Percentiles rank a stretch among this genome's conserved stretches.
Evolutionary conservation across 2,329 filamentous ascomycete species (phyloP).

Genomic region (Penicillium italicum): DNA sequence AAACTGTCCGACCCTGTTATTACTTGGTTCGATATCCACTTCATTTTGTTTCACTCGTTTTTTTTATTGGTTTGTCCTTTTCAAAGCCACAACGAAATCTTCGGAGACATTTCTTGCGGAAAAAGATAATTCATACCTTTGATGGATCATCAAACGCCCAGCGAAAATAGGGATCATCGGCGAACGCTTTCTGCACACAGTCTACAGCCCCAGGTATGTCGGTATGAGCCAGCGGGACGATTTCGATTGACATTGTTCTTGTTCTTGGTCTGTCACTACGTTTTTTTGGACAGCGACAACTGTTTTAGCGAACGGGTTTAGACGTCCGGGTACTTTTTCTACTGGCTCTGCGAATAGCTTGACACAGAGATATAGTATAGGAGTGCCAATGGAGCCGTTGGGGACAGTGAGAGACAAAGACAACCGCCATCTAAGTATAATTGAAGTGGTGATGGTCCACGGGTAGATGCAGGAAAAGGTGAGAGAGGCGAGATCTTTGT

Average conservation of each 20-base stretch:
- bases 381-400: constrained; percentile 31
- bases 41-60: not conserved
- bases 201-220: constrained; percentile 64
- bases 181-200: constrained; percentile 64
- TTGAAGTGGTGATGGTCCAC: constrained; percentile 18
- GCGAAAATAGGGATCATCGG: constrained; percentile 62
- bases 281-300: constrained; percentile 10
- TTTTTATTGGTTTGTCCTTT: not conserved
- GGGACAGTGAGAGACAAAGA: constrained; percentile 31
- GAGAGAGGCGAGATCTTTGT: not conserved
- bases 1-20: constrained; percentile 47
- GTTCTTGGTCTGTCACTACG: constrained; percentile 17
- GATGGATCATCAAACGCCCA: constrained; percentile 61
- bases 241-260: constrained; percentile 50
- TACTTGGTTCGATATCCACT: constrained; percentile 9
- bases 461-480: constrained; percentile 5
- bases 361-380: constrained; percentile 34
- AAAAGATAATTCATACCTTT: constrained; percentile 45
- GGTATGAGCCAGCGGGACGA: constrained; percentile 53
- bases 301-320: constrained; percentile 18
- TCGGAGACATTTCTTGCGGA: too few species aligned
- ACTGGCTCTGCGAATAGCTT: constrained; percentile 31
- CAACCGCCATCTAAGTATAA: constrained; percentile 32
- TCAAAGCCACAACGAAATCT: not conserved
- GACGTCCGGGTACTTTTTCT: constrained; percentile 23